These are phyloP conservation scores for Triticum urartu DNA, from an alignment of 176 grass and related monocot genomes.

Conservation along the genomic window DNA sequence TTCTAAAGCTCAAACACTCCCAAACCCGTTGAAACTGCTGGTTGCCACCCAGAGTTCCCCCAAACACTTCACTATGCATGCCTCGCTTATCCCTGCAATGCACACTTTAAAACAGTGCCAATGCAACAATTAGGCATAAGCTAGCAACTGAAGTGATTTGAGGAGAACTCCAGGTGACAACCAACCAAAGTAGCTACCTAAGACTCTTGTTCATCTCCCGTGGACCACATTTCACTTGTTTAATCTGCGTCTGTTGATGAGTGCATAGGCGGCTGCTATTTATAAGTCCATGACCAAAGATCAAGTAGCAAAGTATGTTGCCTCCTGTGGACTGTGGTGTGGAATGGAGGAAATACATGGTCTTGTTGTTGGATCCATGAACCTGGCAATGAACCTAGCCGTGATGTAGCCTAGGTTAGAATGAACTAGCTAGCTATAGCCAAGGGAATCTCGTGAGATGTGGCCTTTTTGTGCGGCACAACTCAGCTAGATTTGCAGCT, in stretches of 20 bases:
- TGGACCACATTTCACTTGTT: slow-evolving; percentile 16
- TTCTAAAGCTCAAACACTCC: neutral
- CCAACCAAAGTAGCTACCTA: slow-evolving; percentile 26
- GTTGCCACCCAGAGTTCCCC: slow-evolving; percentile 29
- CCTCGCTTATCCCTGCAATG: neutral
- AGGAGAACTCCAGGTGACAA: slow-evolving; percentile 31
- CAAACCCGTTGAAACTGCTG: neutral
- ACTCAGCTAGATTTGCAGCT: neutral
- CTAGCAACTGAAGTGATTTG: slow-evolving; percentile 35
- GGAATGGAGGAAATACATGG: neutral
- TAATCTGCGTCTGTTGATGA: neutral
- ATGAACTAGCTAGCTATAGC: neutral
- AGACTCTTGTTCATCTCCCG: neutral
- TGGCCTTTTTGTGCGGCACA: slow-evolving; percentile 1
- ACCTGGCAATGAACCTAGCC: slow-evolving; percentile 51
- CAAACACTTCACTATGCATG: slow-evolving; percentile 35
- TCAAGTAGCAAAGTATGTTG: neutral
- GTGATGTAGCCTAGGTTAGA: slow-evolving; percentile 52
- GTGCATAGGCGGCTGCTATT: slow-evolving; percentile 34
- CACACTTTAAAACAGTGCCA: neutral
- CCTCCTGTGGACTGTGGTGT: too few relatives aligned
- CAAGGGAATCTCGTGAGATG: slow-evolving; percentile 25
- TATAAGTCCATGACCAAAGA: slow-evolving; percentile 32
- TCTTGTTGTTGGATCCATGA: neutral
- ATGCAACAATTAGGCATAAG: neutral